Evolutionary conservation across 148 eudicot genomes (phyloP), one percentile per base, ranked within the genome.

Genomic region (Tetragonia tetragonoides): DNA sequence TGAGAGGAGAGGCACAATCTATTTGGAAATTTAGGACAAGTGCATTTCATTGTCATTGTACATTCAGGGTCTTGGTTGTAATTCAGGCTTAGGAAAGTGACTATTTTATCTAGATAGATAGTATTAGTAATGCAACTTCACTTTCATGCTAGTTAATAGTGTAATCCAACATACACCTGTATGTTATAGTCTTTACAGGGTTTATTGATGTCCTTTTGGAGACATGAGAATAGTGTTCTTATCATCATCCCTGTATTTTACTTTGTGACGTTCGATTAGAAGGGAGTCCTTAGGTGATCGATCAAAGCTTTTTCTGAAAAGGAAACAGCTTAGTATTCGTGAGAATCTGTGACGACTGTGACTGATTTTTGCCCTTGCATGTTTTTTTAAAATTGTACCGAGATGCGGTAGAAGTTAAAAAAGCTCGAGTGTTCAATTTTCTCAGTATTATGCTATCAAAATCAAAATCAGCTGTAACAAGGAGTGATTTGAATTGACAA

Each of bases 321-420:
- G 34, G 34, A 28, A 20, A 39, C 49, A 18, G n/a, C 10, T 42
- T 16, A 41, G 53, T n/a, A 42, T 21, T 42, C 72, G n/a, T 68
- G 6, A 68, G 44, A 41, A 42, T 68, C 51, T 44, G 34, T 68
- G 14, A 28, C 21, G n/a, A 41, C 51, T 44, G 34, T 68, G 14
- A 28, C 46, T 49, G 28, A 24, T 67, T 38, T 66, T 66, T 66
- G 41, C 47, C 70, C 70, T 68, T 68, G 44, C 71, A 68, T 18
- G 49, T n/a, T 68, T 10, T 6, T 4, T 66, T 66, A 17, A 66
- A 37, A 7, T 69, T 56, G 60, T 56, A 56, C 12, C 60, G 2
- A 15, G 0, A n/a, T 56, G n/a, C 17, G 10, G 11, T 8, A 51
- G 17, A 51, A 10, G 20, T 18, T 56, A 15, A 10, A 49, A 49